These are phyloP conservation scores for Lipomyces japonicus DNA, from an alignment of 805 yeast genomes.

Conservation along the genomic window DNA sequence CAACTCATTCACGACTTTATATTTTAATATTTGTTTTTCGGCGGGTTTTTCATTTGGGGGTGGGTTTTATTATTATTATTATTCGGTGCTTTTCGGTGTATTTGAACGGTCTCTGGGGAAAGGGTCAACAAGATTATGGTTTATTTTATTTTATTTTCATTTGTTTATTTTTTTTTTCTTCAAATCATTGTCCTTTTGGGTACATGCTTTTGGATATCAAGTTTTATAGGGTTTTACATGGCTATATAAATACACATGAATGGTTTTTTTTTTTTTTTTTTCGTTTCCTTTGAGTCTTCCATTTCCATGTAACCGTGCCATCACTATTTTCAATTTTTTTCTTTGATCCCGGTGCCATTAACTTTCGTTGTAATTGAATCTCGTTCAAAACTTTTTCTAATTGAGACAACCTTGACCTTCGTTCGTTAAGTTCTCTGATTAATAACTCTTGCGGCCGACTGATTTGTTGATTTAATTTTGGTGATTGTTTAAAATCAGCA, in stretches of 20 bases:
- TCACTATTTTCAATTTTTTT: conserved; percentile 63
- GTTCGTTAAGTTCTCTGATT: conserved; percentile 31
- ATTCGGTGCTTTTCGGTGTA: background rate
- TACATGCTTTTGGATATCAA: background rate
- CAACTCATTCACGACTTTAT: too few species aligned
- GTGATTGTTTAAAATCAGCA: conserved; percentile 50
- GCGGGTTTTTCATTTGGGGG: background rate
- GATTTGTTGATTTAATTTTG: conserved; percentile 26
- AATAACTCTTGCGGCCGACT: conserved; percentile 20
- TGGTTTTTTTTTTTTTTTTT: conserved; percentile 13
- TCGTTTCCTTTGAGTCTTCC: conserved; percentile 59
- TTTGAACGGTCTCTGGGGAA: too few species aligned
- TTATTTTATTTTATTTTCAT: too few species aligned
- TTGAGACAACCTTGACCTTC: conserved; percentile 38
- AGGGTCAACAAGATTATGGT: background rate
- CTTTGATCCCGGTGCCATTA: conserved; percentile 87
- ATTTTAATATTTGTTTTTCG: background rate
- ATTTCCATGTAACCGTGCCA: conserved; percentile 72
- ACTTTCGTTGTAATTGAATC: conserved; percentile 74
- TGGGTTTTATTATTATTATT: conserved; percentile 6
- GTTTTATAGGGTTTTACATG: background rate
- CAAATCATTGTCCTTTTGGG: background rate
- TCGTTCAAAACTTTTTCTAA: conserved; percentile 63
- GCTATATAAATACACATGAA: background rate
- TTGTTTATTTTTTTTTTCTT: background rate